Percentiles rank a stretch among this genome's conserved stretches.
These are phyloP conservation scores for Fraxinus floribunda DNA, from an alignment of 305 asterid species.

Conservation along the genomic window DNA sequence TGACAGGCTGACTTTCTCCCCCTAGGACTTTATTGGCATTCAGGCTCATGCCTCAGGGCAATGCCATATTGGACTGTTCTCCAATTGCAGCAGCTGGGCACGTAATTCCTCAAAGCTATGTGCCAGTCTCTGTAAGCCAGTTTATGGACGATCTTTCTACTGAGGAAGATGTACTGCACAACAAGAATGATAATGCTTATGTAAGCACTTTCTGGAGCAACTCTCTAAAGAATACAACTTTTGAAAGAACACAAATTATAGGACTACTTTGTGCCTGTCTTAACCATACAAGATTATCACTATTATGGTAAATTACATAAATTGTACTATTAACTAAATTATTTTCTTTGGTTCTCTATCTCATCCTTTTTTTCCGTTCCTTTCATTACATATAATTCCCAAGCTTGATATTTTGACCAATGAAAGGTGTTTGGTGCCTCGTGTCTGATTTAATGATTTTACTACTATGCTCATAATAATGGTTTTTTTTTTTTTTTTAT, in stretches of 20 bases:
- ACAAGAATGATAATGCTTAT: slow-evolving; percentile 53
- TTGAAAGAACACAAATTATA: background rate
- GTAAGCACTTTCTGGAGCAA: slow-evolving; percentile 46
- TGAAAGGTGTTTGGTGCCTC: background rate
- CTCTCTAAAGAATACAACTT: slow-evolving; percentile 17
- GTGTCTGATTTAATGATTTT: slow-evolving; percentile 9
- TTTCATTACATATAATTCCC: background rate
- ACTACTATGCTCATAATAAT: slow-evolving; percentile 9
- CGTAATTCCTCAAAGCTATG: slow-evolving; percentile 77
- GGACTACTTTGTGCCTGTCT: slow-evolving; percentile 7
- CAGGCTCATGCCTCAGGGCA: slow-evolving; percentile 94
- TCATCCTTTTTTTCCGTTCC: background rate
- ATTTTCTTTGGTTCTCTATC: background rate
- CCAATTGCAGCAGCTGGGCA: slow-evolving; percentile 92
- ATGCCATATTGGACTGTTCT: slow-evolving; percentile 84
- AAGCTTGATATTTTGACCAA: slow-evolving; percentile 5
- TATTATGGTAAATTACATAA: background rate
- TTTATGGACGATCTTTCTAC: slow-evolving; percentile 91
- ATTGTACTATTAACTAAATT: background rate
- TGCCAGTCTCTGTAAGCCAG: slow-evolving; percentile 87
- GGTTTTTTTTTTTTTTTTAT: background rate
- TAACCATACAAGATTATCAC: background rate
- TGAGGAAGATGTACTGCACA: slow-evolving; percentile 65
- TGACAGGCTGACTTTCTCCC: slow-evolving; percentile 33
- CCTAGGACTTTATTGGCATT: slow-evolving; percentile 86